phyloP scores from a whole-genome alignment of 2,329 filamentous ascomycete genomes.

The Hyphodiscus sp. region DNA sequence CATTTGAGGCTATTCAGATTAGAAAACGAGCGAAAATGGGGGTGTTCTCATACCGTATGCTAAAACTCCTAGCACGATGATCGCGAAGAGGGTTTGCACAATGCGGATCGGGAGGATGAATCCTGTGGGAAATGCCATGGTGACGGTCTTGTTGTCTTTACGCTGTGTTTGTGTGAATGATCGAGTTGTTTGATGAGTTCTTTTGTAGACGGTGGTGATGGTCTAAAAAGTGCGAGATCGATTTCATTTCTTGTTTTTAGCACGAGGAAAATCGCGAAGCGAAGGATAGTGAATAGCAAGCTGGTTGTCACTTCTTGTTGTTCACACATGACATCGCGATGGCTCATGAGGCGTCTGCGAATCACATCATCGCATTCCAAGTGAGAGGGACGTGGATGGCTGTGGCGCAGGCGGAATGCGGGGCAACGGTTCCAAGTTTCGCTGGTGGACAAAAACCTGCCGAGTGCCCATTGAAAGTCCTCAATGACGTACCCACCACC shows the following conservation, averaged over 20 bases:
- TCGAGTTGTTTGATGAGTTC: background rate
- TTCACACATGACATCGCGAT: too few species aligned
- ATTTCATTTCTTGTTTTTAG: too few species aligned
- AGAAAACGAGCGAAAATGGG: background rate
- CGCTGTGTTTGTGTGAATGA: background rate
- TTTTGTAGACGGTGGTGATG: too few species aligned
- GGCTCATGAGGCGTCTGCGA: too few species aligned
- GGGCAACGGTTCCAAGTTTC: background rate
- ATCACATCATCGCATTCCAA: too few species aligned
- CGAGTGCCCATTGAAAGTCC: too few species aligned
- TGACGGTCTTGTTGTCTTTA: background rate
- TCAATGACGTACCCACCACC: too few species aligned
- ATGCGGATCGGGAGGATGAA: background rate
- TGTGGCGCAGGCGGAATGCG: background rate
- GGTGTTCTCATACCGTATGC: constrained; percentile 52
- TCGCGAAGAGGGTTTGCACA: constrained; percentile 54
- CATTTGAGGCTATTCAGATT: constrained; percentile 46
- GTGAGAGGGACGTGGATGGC: too few species aligned
- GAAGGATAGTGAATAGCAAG: too few species aligned
- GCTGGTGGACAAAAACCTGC: background rate
- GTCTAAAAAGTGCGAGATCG: too few species aligned
- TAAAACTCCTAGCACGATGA: constrained; percentile 70
- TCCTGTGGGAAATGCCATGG: background rate
- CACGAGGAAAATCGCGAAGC: too few species aligned
- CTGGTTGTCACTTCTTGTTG: too few species aligned